A percentile compares a stretch with the other conserved stretches of the same genome.
Evolutionary conservation across 1,284 basidiomycete genomes (phyloP).

Genomic region (Ustilago esculenta): DNA sequence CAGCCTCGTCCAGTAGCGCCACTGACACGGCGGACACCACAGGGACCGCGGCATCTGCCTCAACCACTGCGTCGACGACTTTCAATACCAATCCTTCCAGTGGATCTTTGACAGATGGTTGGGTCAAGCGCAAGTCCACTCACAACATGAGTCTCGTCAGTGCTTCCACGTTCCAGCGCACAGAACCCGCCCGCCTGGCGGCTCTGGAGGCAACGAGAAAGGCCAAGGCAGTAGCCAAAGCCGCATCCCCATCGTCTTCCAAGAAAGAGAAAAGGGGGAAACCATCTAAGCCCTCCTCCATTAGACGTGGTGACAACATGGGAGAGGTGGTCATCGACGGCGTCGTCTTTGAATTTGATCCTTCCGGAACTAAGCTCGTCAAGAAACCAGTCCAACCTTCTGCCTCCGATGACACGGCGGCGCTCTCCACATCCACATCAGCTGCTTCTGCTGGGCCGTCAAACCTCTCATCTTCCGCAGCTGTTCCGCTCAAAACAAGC

Average conservation of each 20-base stretch:
- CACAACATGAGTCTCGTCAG: conserved; percentile 62
- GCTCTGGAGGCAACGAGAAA: conserved; percentile 50
- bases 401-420: background rate
- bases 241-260: conserved; percentile 2
- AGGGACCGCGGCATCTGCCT: background rate
- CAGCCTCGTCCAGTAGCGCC: background rate
- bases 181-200: conserved; percentile 57
- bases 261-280: conserved; percentile 3
- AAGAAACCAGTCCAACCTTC: conserved; percentile 57
- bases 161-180: conserved; percentile 51
- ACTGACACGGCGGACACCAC: background rate
- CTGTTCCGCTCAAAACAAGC: conserved; percentile 53
- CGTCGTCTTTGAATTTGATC: conserved; percentile 70
- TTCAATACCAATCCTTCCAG: background rate
- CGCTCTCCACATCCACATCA: background rate
- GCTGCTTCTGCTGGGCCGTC: background rate
- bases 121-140: conserved; percentile 59
- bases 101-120: conserved; percentile 24
- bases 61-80: background rate
- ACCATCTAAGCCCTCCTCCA: conserved; percentile 15
- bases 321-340: conserved; percentile 70
- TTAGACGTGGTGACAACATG: conserved; percentile 60
- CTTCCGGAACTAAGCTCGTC: conserved; percentile 70
- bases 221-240: conserved; percentile 33
- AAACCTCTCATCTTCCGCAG: background rate